Evolutionary conservation across 1,284 basidiomycete species (phyloP).

Genomic region (Hymenochaete sp.): DNA sequence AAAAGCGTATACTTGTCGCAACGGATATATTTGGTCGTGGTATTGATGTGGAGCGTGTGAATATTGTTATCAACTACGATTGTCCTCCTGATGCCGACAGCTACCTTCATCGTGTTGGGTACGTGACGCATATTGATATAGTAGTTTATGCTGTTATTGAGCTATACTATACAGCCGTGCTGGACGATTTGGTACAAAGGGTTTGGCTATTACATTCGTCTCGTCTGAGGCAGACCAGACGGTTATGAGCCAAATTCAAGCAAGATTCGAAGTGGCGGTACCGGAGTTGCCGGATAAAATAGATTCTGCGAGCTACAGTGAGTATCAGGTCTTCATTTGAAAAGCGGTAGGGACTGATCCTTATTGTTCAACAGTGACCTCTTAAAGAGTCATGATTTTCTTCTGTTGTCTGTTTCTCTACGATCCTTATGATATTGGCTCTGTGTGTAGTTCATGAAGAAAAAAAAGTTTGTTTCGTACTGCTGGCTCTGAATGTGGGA

Average conservation of each 20-base stretch:
- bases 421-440: too few species aligned
- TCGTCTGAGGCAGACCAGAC: slow-evolving; percentile 87
- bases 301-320: slow-evolving; percentile 82
- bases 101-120: slow-evolving; percentile 98
- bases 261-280: slow-evolving; percentile 88
- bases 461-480: too few species aligned
- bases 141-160: background rate
- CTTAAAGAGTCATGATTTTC: slow-evolving; percentile 22
- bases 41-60: slow-evolving; percentile 96
- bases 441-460: too few species aligned
- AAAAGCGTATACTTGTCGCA: slow-evolving; percentile 97
- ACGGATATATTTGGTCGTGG: slow-evolving; percentile 97
- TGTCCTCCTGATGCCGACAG: slow-evolving; percentile 95
- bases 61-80: slow-evolving; percentile 95
- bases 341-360: slow-evolving; percentile 3
- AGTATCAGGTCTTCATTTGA: slow-evolving; percentile 27
- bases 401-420: background rate
- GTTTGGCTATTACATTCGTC: slow-evolving; percentile 97
- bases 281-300: slow-evolving; percentile 90
- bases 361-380: slow-evolving; percentile 29
- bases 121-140: slow-evolving; percentile 22
- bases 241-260: slow-evolving; percentile 88
- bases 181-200: slow-evolving; percentile 98
- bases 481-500: too few species aligned
- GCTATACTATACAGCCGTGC: slow-evolving; percentile 60